Base-by-base conservation (phyloP, 2,329 filamentous ascomycete genomes). In the Ophiocordyceps polyrhachis-furcata region DNA sequence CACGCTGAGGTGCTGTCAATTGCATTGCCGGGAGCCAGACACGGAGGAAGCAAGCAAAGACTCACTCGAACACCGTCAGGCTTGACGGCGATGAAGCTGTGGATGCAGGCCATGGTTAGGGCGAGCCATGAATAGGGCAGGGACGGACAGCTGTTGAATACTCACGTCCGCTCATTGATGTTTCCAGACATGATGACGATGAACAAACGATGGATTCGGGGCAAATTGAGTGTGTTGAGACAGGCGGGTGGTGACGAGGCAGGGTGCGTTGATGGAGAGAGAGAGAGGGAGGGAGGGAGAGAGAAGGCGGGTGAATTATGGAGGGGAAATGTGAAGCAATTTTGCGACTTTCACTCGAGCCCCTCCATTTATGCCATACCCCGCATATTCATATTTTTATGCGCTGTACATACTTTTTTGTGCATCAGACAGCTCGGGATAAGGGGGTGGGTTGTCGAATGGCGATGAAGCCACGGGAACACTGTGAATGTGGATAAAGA, bases 21-120 rank as follows among this genome's bases (percentile, higher is more conserved):
- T 5, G n/a, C 3, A 14, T 12, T 15, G 6, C 20, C 3, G 2
- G 19, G 8, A 23, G 40, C 6, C 37, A 25, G 20, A 40, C 4
- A 11, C 4, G n/a, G 21, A 12, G 14, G 2, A 41, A 28, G 29
- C 15, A 9, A 43, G 47, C 25, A 4, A 43, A 41, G 37, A 49
- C 70, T 56, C 81, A 93, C 87, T 81, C 95, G 91, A 72, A 96
- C 91, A 68, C 91, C 91, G 73, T 96, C 91, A 59, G 89, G 91
- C 87, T 98, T 98, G 79, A 98, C 86, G 66, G 91, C 91, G 78
- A 96, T 96, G 84, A 96, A 96, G 74, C 89, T 96, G 61, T 45
- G 11, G 53, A 61, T 61, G 53, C 50, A 17, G 47, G 9, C 17
- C 35, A 41, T 31, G 44, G 42, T 42, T 40, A 29, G 17, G 6